Evolutionary conservation across 1,139 yeast genomes (phyloP), one percentile per base, ranked within the genome.

Genomic region (Saccharomyces pastorianus): DNA sequence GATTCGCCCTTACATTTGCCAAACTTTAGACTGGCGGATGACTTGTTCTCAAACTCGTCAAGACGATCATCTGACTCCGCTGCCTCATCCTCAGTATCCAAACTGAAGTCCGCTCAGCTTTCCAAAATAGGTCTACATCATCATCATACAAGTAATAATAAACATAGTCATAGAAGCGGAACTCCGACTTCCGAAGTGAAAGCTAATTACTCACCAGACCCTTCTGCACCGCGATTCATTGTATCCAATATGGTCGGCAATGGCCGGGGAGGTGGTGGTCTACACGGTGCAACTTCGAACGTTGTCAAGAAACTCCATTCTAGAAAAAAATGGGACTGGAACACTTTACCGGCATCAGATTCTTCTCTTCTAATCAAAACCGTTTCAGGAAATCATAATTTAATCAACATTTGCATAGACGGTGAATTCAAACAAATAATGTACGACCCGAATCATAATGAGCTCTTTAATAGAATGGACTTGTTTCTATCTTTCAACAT

Each of bases 401-500:
- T 51, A 7, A 53, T 54, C 17, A 34, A 50, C 13, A 27, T 59
- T 9, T 51, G 55, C 9, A 56, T 60, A 4, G 64, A 63, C 54
- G 68, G 66, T 2, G 64, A 61, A 42, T 56, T 59, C 11, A 63
- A 59, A 54, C 59, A 59, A 47, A 55, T 66, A 6, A 56, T 57
- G 32, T 67, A 67, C 53, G 61, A 62, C 17, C 65, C 68, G 4
- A 52, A 55, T 1, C 61, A 60, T 53, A 67, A 67, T 44, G 55
- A 58, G 20, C 56, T 54, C 23, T 61, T 65, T 20, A 55, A 57
- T 6, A 51, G 58, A 41, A 57, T 67, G 58, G 65, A 64, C 46
- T 53, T 64, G 6, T 67, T 67, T 29, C 52, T 61, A 26, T 56
- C 61, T 11, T 65, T 66, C 54, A 66, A 66, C 52, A 51, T 52